phyloP scores from a whole-genome alignment of 768 basidiomycete genomes.

The Lentinula raphanica region DNA sequence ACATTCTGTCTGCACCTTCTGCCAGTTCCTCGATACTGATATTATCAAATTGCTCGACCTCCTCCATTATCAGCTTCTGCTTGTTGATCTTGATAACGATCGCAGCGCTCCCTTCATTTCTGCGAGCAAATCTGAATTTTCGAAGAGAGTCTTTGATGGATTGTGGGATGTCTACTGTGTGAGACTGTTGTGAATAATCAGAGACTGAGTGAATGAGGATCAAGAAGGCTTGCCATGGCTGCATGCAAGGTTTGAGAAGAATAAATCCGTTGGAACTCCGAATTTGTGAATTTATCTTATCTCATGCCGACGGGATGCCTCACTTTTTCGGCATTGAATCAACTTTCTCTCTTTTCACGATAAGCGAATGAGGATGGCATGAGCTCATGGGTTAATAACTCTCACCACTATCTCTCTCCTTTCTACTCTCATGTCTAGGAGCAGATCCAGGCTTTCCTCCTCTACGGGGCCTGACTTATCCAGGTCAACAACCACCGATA shows the following conservation, averaged over 20 bases:
- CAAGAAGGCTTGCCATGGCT: slow-evolving; percentile 10
- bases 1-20: slow-evolving; percentile 51
- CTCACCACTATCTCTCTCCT: not conserved
- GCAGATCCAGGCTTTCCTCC: not conserved
- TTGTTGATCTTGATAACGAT: slow-evolving; percentile 91
- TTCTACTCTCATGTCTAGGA: slow-evolving; percentile 2
- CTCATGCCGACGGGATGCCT: not conserved
- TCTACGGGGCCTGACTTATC: slow-evolving; percentile 1
- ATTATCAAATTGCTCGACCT: slow-evolving; percentile 73
- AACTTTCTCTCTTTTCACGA: not conserved
- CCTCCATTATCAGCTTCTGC: slow-evolving; percentile 71
- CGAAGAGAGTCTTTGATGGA: slow-evolving; percentile 72
- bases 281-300: not conserved
- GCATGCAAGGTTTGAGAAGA: not conserved
- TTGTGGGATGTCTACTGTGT: slow-evolving; percentile 83
- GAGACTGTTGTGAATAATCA: slow-evolving; percentile 35
- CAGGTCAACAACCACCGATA: slow-evolving; percentile 22
- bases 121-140: slow-evolving; percentile 75
- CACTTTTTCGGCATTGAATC: not conserved
- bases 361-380: not conserved
- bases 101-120: slow-evolving; percentile 68
- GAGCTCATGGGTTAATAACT: not conserved
- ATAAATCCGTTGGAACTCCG: not conserved
- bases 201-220: not conserved
- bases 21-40: slow-evolving; percentile 79